These are phyloP conservation scores for Rhododendron williamsianum DNA, from an alignment of 148 eudicot species.

Conservation along the genomic window DNA sequence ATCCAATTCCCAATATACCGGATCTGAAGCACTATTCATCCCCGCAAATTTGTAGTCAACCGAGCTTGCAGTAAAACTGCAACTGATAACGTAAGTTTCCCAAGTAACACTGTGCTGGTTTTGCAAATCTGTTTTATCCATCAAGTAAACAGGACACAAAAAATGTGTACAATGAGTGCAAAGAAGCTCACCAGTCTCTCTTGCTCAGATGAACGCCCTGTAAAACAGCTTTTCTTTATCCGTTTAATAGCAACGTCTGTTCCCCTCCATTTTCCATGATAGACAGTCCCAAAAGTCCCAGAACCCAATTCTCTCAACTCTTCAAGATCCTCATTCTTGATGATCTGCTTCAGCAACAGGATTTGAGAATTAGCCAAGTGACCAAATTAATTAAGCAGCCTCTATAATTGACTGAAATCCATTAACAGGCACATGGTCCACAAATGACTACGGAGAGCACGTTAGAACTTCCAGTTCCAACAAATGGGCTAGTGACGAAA, in stretches of 20 bases:
- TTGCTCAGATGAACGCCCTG: slow-evolving; percentile 87
- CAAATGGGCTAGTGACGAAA: neutral
- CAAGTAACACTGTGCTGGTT: neutral
- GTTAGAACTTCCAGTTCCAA: neutral
- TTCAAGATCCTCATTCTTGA: slow-evolving; percentile 63
- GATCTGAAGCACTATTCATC: neutral
- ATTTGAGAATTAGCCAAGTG: slow-evolving; percentile 5
- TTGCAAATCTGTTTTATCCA: neutral
- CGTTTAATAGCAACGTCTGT: slow-evolving; percentile 74
- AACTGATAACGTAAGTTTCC: neutral
- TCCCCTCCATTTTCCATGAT: slow-evolving; percentile 80
- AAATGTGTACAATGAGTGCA: neutral
- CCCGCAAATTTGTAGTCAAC: neutral
- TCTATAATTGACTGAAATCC: neutral
- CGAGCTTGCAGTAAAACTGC: neutral
- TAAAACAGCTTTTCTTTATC: slow-evolving; percentile 77
- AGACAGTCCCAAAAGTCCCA: slow-evolving; percentile 73
- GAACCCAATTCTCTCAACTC: slow-evolving; percentile 69
- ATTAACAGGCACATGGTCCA: neutral
- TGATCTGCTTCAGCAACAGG: slow-evolving; percentile 36
- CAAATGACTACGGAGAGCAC: neutral
- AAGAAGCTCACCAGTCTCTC: slow-evolving; percentile 61
- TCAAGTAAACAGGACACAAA: neutral
- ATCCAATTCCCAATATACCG: neutral
- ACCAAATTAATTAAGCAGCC: neutral